A percentile compares a stretch with the other conserved stretches of the same genome.
Conservation (phyloP, 2,329 filamentous ascomycete genomes). For the Gaeumannomyces sp. region DNA sequence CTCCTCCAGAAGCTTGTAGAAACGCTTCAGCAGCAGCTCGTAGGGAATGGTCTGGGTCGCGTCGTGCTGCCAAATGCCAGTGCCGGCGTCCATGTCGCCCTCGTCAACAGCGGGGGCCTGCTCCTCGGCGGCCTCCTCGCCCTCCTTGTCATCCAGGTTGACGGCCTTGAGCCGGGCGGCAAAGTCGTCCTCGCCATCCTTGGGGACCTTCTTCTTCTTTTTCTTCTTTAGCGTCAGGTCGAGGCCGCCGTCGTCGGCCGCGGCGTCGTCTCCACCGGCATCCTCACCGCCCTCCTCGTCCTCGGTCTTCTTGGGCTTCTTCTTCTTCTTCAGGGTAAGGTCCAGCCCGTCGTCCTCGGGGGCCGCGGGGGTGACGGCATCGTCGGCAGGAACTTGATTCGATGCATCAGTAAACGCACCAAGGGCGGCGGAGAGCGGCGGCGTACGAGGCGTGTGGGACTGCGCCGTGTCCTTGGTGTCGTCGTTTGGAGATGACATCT, state of each 20-base stretch:
- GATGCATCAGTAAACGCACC: slow-evolving; percentile 47
- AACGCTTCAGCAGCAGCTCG: slow-evolving; percentile 77
- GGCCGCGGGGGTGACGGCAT: slow-evolving; percentile 24
- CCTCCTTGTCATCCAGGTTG: slow-evolving; percentile 58
- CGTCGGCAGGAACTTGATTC: slow-evolving; percentile 31
- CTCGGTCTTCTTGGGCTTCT: slow-evolving; percentile 52
- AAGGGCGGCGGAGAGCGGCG: slow-evolving; percentile 49
- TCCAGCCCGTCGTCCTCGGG: slow-evolving; percentile 48
- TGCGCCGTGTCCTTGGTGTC: slow-evolving; percentile 76
- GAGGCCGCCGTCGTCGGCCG: slow-evolving; percentile 51
- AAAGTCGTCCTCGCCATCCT: slow-evolving; percentile 48
- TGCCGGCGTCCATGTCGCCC: slow-evolving; percentile 81
- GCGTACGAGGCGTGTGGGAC: slow-evolving; percentile 68
- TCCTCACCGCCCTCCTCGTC: slow-evolving; percentile 39
- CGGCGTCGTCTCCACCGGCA: slow-evolving; percentile 43
- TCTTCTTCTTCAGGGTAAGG: slow-evolving; percentile 69
- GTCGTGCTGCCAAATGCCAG: slow-evolving; percentile 84
- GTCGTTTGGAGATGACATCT: slow-evolving; percentile 61
- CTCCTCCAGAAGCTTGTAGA: slow-evolving; percentile 90
- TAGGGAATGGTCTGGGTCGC: slow-evolving; percentile 74
- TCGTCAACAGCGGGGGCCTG: slow-evolving; percentile 34
- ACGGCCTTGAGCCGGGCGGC: slow-evolving; percentile 56
- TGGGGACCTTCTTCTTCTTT: slow-evolving; percentile 60
- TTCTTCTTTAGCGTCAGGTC: slow-evolving; percentile 60
- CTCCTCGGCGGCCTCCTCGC: slow-evolving; percentile 41